Evolutionary conservation across 2,329 filamentous ascomycete genomes (phyloP).

Genomic region (Nannizziopsis arthrosporioides): DNA sequence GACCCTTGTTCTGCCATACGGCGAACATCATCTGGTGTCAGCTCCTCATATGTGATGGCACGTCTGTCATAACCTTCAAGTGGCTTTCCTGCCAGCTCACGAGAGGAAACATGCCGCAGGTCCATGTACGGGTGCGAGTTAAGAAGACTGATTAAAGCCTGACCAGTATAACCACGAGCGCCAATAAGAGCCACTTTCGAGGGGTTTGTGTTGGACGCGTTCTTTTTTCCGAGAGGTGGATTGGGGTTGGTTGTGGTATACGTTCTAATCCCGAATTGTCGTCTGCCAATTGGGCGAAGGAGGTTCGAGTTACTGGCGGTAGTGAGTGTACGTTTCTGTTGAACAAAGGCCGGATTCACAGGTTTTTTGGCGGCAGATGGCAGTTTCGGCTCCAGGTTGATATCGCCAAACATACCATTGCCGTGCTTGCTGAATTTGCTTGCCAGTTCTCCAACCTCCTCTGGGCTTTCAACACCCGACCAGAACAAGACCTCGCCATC

Average conservation of each 20-base stretch:
- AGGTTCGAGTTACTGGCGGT: constrained; percentile 37
- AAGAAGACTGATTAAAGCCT: constrained; percentile 75
- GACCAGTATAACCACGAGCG: constrained; percentile 86
- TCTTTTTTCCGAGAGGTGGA: constrained; percentile 78
- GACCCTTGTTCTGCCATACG: constrained; percentile 72
- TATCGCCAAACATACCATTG: constrained; percentile 75
- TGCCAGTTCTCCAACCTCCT: constrained; percentile 73
- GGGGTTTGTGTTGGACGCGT: constrained; percentile 67
- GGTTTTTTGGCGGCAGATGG: constrained; percentile 52
- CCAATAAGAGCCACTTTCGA: constrained; percentile 79
- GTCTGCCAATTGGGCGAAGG: constrained; percentile 23
- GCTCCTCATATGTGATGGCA: constrained; percentile 82
- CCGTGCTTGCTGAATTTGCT: constrained; percentile 66
- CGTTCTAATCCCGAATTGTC: constrained; percentile 25
- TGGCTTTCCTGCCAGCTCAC: constrained; percentile 77
- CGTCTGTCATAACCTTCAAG: constrained; percentile 84
- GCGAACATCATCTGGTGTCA: constrained; percentile 74
- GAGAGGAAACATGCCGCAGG: constrained; percentile 80
- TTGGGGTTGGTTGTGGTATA: constrained; percentile 51
- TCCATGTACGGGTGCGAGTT: constrained; percentile 85
- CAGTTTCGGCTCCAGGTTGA: constrained; percentile 77
- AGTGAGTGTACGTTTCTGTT: constrained; percentile 58
- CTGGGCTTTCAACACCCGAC: constrained; percentile 74
- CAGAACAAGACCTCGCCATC: constrained; percentile 90
- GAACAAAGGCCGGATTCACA: constrained; percentile 40